Conservation (phyloP, 208 protist genomes). For the Novymonas esmeraldas region DNA sequence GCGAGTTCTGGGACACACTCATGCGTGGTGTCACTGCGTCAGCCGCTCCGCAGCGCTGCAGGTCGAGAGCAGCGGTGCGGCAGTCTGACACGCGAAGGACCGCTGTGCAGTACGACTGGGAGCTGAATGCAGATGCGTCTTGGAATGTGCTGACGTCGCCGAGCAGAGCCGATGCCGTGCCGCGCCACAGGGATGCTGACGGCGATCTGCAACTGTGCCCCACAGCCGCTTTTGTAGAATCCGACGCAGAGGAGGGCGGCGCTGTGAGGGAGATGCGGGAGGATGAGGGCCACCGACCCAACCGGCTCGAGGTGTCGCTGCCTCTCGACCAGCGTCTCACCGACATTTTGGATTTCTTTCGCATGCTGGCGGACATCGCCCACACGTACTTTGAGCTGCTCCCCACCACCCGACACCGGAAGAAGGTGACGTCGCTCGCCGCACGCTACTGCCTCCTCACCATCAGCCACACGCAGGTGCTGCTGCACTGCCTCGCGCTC, state of each 20-base stretch:
- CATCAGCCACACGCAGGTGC: conserved; percentile 30
- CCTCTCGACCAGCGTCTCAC: conserved; percentile 24
- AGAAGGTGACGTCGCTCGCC: conserved; percentile 22
- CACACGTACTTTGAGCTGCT: conserved; percentile 23
- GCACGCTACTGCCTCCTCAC: conserved; percentile 30
- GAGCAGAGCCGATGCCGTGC: too few species aligned
- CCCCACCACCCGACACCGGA: not conserved
- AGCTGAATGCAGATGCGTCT: too few species aligned
- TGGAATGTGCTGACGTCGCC: too few species aligned
- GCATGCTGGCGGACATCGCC: conserved; percentile 30
- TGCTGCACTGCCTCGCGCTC: conserved; percentile 30
- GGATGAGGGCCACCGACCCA: not conserved
- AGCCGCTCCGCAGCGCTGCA: not conserved
- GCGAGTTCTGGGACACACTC: conserved; percentile 15
- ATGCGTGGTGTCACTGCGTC: too few species aligned
- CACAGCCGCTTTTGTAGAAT: too few species aligned
- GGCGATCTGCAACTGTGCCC: too few species aligned
- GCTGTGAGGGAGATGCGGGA: too few species aligned
- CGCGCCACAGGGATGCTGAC: too few species aligned
- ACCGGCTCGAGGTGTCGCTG: conserved; percentile 15
- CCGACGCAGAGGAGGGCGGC: not conserved
- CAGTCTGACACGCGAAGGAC: not conserved
- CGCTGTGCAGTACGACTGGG: not conserved
- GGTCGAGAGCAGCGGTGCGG: not conserved
- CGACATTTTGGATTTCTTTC: conserved; percentile 27